phyloP scores from a whole-genome alignment of 176 grass and related monocot genomes.

The Carex kokanica region DNA sequence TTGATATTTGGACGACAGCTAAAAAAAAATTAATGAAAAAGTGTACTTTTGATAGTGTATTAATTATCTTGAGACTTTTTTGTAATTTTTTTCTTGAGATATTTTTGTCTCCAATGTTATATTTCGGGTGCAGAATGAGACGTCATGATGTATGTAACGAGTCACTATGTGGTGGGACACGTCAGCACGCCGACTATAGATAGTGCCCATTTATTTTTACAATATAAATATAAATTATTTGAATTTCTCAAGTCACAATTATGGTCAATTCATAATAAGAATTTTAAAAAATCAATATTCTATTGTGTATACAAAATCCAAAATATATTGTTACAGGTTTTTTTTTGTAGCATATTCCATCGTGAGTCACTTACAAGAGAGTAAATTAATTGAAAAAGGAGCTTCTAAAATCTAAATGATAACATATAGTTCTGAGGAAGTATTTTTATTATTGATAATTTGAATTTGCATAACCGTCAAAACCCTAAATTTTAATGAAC shows the following conservation, averaged over 20 bases:
- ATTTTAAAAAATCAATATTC: not conserved
- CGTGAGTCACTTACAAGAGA: too few species aligned
- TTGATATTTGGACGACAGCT: not conserved
- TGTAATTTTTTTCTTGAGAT: not conserved
- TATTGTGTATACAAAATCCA: not conserved
- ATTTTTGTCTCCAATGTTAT: not conserved
- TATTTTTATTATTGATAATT: too few species aligned
- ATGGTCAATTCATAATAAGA: not conserved
- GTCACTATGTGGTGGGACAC: conserved; percentile 8
- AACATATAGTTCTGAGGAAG: too few species aligned
- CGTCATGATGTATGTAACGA: conserved; percentile 2
- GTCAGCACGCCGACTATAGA: not conserved
- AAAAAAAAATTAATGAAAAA: not conserved
- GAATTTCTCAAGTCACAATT: not conserved
- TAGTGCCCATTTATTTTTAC: not conserved
- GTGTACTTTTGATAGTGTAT: not conserved
- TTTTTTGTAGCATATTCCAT: too few species aligned
- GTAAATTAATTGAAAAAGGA: too few species aligned
- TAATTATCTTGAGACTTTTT: not conserved
- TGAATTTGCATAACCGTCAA: too few species aligned
- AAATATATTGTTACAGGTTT: too few species aligned
- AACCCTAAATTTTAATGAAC: too few species aligned
- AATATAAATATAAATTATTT: not conserved
- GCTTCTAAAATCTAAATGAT: too few species aligned
- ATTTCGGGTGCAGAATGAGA: not conserved